A percentile compares a stretch with the other conserved stretches of the same genome.
Evolutionary conservation across 1,284 basidiomycete species (phyloP).

Genomic region (Naganishia cerealis): DNA sequence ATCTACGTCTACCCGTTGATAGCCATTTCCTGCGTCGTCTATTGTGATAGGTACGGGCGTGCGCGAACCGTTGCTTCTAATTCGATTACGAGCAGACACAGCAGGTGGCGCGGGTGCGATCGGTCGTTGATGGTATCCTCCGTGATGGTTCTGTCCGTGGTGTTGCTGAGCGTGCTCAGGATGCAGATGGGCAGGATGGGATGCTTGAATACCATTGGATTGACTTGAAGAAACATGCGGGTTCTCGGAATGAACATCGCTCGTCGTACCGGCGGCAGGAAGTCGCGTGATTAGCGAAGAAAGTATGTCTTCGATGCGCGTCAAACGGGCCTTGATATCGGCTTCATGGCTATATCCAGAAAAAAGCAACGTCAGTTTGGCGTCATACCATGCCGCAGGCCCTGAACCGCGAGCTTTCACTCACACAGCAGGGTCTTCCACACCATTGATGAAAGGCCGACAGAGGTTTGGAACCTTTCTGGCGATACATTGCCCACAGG

Average conservation of each 20-base stretch:
- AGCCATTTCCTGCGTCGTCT: slow-evolving; percentile 15
- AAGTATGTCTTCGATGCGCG: slow-evolving; percentile 52
- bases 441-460: slow-evolving; percentile 55
- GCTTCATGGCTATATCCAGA: slow-evolving; percentile 42
- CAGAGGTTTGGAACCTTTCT: slow-evolving; percentile 55
- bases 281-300: slow-evolving; percentile 43
- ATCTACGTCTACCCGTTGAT: slow-evolving; percentile 25
- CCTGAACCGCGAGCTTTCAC: slow-evolving; percentile 32
- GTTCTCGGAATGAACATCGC: slow-evolving; percentile 8
- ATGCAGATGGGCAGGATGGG: slow-evolving; percentile 20
- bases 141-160: slow-evolving; percentile 12
- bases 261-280: slow-evolving; percentile 11
- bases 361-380: not conserved
- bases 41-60: slow-evolving; percentile 9
- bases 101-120: slow-evolving; percentile 25
- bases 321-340: slow-evolving; percentile 52
- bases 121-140: slow-evolving; percentile 12
- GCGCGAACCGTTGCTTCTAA: slow-evolving; percentile 17
- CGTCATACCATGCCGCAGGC: not conserved
- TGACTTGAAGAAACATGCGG: slow-evolving; percentile 1
- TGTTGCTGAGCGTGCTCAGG: slow-evolving; percentile 23
- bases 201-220: slow-evolving; percentile 13
- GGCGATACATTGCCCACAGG: slow-evolving; percentile 55
- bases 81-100: slow-evolving; percentile 21
- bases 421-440: slow-evolving; percentile 53